Evolutionary conservation across 2,329 filamentous ascomycete genomes (phyloP), one percentile per base, ranked within the genome.

Genomic region (Fusarium nelsonii): DNA sequence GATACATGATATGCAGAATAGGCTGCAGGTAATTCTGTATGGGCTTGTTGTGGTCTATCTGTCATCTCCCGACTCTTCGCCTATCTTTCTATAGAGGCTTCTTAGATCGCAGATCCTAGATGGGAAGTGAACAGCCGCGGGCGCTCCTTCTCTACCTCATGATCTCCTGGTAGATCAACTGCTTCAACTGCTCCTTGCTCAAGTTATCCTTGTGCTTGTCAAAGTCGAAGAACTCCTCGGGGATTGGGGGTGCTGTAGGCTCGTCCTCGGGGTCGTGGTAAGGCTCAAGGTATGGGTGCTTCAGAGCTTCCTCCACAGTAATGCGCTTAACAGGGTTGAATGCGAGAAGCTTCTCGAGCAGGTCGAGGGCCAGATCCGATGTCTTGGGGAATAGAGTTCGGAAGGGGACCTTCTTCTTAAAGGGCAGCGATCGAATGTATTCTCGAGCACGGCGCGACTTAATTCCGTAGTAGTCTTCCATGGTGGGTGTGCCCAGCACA

Each of bases 401-500:
- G 89, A 97, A 96, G 0, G 96, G 94, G 48, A 98, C 97, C 90
- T 98, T 98, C 90, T 98, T 98, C 89, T 98, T 98, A 86, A 98
- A 98, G 18, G 96, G 95, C 46, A 98, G 88, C 55, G 94, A 97
- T 66, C 96, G 93, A 78, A 99, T 99, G 84, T 99, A 99, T 83
- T 99, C 96, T 70, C 96, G 90, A 51, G 96, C 96, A 76, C 96
- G 93, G 71, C 96, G 92, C 55, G 96, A 98, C 84, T 99, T 99
- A 88, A 99, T 99, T 71, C 96, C 96, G 76, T 99, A 99, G 87
- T 99, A 99, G 80, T 99, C 96, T 81, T 99, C 96, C 96, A 99
- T 99, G 14, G 96, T 99, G 4, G 96, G 96, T 4, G 96, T 99
- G 70, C 96, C 96, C 63, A 99, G 91, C 52, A 99, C 95, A 75